Evolutionary conservation across 2,329 filamentous ascomycete species (phyloP).

Genomic region (Calonectria henricotiae): DNA sequence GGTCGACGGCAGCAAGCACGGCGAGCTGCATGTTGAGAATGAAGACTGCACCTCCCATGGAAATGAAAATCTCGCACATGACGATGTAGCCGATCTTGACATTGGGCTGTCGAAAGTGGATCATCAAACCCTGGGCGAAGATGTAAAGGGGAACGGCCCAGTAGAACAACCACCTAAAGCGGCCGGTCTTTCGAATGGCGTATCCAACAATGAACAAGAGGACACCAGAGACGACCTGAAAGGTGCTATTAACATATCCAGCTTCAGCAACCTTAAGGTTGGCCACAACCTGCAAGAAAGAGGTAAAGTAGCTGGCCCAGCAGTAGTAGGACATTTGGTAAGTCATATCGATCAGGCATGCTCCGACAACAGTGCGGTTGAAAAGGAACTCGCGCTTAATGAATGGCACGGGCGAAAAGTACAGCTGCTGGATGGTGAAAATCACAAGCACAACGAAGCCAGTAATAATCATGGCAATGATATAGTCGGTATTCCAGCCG

Average conservation of each 20-base stretch:
- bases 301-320: slow-evolving; percentile 71
- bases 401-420: slow-evolving; percentile 72
- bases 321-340: slow-evolving; percentile 68
- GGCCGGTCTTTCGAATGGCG: slow-evolving; percentile 63
- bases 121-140: slow-evolving; percentile 63
- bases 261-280: slow-evolving; percentile 62
- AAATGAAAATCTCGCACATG: slow-evolving; percentile 71
- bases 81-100: slow-evolving; percentile 66
- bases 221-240: slow-evolving; percentile 68
- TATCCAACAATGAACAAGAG: slow-evolving; percentile 67
- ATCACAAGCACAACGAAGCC: slow-evolving; percentile 72
- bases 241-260: slow-evolving; percentile 67
- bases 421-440: slow-evolving; percentile 74
- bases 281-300: slow-evolving; percentile 70
- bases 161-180: slow-evolving; percentile 66
- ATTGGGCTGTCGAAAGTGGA: slow-evolving; percentile 58
- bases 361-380: slow-evolving; percentile 68
- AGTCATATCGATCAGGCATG: slow-evolving; percentile 63
- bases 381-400: slow-evolving; percentile 68
- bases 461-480: slow-evolving; percentile 75
- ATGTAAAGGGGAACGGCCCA: slow-evolving; percentile 69
- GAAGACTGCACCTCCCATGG: slow-evolving; percentile 69
- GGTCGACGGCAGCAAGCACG: slow-evolving; percentile 70
- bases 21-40: slow-evolving; percentile 72
- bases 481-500: slow-evolving; percentile 69